These are phyloP conservation scores for Aegilops bicornis DNA, from an alignment of 176 grass and related monocot species.

Conservation along the genomic window DNA sequence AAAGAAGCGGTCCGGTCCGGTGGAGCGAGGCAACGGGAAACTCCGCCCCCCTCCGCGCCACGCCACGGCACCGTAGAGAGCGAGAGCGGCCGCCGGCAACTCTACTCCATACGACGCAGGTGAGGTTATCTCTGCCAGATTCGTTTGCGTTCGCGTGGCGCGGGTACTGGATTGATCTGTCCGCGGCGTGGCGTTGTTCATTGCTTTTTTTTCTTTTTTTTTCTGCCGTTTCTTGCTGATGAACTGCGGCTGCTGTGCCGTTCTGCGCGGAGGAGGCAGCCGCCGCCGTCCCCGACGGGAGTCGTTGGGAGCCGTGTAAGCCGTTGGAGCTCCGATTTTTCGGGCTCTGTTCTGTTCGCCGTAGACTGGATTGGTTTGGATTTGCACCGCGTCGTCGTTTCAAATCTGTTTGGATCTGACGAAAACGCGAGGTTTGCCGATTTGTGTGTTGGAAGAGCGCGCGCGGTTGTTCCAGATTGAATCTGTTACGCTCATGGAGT, in stretches of 20 bases:
- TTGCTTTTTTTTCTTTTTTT: background rate
- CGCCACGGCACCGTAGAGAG: background rate
- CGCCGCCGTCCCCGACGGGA: background rate
- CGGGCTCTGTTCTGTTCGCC: background rate
- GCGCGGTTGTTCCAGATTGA: background rate
- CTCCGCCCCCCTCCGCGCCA: background rate
- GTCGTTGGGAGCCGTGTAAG: background rate
- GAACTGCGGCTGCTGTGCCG: no score
- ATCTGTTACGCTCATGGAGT: background rate
- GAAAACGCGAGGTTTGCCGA: background rate
- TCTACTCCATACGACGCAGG: background rate
- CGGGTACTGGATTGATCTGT: background rate
- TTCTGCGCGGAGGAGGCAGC: no score
- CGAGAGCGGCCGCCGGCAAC: background rate
- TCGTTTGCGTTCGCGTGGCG: background rate
- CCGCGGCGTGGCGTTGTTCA: background rate
- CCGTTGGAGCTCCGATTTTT: background rate
- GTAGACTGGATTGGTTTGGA: background rate
- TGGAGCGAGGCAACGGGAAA: constrained; percentile 8
- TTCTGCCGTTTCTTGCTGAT: background rate
- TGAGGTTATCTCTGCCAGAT: background rate
- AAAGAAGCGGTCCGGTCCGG: background rate
- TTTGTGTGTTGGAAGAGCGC: background rate
- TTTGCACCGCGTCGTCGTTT: background rate
- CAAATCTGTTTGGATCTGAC: background rate